Conservation (phyloP, 139 green algal species). For the Asterochloris erici region DNA sequence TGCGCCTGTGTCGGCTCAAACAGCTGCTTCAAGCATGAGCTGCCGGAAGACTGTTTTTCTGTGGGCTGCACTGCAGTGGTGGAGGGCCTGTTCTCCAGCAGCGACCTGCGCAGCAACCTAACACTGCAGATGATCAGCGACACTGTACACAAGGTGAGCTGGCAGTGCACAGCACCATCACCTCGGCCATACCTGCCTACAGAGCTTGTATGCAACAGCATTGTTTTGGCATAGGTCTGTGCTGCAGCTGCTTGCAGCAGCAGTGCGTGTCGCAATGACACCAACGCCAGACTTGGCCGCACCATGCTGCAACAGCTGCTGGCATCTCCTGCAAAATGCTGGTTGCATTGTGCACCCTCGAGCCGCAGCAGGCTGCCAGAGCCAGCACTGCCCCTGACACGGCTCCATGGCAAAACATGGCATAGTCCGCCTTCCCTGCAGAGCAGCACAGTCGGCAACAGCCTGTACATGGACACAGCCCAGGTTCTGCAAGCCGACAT, state of each 20-base stretch:
- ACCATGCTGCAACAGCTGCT: neutral
- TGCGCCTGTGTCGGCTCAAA: neutral
- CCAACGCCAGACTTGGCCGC: neutral
- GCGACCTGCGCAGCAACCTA: neutral
- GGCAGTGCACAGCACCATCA: neutral
- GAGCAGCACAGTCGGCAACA: neutral
- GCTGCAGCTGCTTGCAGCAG: neutral
- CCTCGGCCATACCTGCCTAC: neutral
- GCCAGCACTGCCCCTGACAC: too few species aligned
- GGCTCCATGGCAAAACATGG: neutral
- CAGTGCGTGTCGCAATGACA: neutral
- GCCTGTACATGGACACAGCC: neutral
- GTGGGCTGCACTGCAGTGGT: slow-evolving; percentile 14
- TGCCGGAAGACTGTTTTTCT: neutral
- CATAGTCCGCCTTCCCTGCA: neutral
- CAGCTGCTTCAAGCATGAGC: neutral
- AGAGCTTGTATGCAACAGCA: neutral
- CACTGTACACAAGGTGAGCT: slow-evolving; percentile 7
- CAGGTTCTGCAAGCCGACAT: neutral
- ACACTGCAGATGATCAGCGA: neutral
- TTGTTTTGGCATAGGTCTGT: neutral
- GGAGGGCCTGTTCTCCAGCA: neutral
- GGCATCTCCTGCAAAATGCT: neutral
- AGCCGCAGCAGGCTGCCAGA: neutral
- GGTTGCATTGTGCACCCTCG: neutral